These are phyloP conservation scores for Penicillium ochrochloron DNA, from an alignment of 495 filamentous ascomycete genomes.

Conservation along the genomic window DNA sequence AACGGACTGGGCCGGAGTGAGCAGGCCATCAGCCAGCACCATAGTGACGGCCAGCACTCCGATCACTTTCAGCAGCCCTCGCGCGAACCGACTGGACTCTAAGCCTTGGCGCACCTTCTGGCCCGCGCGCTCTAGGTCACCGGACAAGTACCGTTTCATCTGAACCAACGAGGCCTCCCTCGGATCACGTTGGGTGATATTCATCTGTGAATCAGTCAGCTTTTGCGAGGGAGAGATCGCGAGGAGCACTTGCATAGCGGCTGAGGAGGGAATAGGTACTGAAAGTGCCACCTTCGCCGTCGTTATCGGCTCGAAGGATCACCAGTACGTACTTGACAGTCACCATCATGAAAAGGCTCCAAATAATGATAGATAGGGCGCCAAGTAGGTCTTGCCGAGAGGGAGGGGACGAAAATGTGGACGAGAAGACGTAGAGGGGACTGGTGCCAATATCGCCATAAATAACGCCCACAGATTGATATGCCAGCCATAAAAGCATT, in stretches of 20 bases:
- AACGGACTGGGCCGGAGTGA: conserved; percentile 32
- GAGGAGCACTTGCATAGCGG: conserved; percentile 58
- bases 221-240: not conserved
- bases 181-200: conserved; percentile 32
- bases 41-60: conserved; percentile 73
- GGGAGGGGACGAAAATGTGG: conserved; percentile 64
- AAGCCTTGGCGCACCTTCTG: conserved; percentile 57
- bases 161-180: conserved; percentile 50
- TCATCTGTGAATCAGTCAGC: conserved; percentile 17
- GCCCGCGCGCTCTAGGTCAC: conserved; percentile 57
- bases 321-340: conserved; percentile 74
- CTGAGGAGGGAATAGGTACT: conserved; percentile 72
- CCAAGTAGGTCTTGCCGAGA: conserved; percentile 66
- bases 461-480: conserved; percentile 73
- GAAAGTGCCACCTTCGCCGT: conserved; percentile 80
- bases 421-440: conserved; percentile 74
- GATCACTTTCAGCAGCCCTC: conserved; percentile 62
- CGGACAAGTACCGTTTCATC: conserved; percentile 62
- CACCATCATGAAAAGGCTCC: conserved; percentile 74
- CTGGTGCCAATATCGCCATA: conserved; percentile 80
- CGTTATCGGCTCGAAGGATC: conserved; percentile 72
- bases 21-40: conserved; percentile 61
- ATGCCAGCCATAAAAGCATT: conserved; percentile 56
- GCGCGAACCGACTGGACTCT: conserved; percentile 59
- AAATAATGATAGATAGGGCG: conserved; percentile 73